Conservation (phyloP, 2,329 filamentous ascomycete species). For the Aphanocladium album region DNA sequence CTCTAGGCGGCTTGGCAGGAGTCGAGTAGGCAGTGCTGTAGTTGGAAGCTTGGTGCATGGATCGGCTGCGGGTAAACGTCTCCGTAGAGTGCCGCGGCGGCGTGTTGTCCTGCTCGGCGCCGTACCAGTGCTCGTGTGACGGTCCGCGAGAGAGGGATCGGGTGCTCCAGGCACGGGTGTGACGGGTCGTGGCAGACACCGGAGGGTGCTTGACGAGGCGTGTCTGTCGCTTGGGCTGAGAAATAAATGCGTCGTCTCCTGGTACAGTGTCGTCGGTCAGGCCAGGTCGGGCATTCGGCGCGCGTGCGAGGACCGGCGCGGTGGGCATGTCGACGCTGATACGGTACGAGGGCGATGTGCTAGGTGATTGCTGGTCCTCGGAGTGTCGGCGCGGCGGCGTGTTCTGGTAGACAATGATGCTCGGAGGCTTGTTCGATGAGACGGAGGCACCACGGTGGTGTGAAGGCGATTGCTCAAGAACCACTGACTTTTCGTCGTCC, state of each 20-base stretch:
- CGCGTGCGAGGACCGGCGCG: constrained; percentile 50
- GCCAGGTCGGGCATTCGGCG: constrained; percentile 57
- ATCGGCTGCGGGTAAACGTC: constrained; percentile 17
- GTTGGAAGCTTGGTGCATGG: constrained; percentile 15
- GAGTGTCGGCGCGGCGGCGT: constrained; percentile 19
- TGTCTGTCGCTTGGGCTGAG: constrained; percentile 46
- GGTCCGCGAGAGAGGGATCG: constrained; percentile 40
- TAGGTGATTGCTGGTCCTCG: constrained; percentile 25
- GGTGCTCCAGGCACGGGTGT: constrained; percentile 38
- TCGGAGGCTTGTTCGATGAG: constrained; percentile 43
- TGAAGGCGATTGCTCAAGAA: constrained; percentile 16
- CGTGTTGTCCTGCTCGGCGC: constrained; percentile 28
- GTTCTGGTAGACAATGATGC: constrained; percentile 50
- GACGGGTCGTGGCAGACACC: constrained; percentile 23
- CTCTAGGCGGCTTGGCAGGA: constrained; percentile 37
- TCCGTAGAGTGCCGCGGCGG: constrained; percentile 30
- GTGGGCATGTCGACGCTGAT: constrained; percentile 42
- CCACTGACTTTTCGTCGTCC: constrained; percentile 27
- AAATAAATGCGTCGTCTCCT: constrained; percentile 55
- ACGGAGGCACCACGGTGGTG: constrained; percentile 20
- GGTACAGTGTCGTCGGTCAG: constrained; percentile 58
- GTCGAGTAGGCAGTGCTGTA: constrained; percentile 32
- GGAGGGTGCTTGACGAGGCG: constrained; percentile 48
- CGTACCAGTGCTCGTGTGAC: constrained; percentile 33
- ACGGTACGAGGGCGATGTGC: constrained; percentile 30